A percentile compares a stretch with the other conserved stretches of the same genome.
These are phyloP conservation scores for Postia placenta DNA, from an alignment of 768 basidiomycete species.

Conservation along the genomic window DNA sequence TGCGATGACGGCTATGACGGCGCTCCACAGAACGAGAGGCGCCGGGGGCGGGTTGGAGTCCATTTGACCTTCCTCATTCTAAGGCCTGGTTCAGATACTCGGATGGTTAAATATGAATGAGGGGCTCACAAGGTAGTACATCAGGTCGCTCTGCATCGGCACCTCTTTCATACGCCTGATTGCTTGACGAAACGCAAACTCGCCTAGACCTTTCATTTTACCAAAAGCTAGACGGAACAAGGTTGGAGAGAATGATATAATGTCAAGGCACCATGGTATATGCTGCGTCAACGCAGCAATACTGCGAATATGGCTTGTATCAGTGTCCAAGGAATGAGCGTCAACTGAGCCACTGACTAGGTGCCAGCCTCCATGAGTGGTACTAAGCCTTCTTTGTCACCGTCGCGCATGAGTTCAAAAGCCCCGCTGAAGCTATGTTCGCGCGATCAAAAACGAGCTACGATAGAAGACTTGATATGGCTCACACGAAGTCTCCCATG, in stretches of 20 bases:
- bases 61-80: conserved; percentile 13
- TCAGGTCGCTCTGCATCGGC: conserved; percentile 24
- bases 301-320: background rate
- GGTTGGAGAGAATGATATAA: conserved; percentile 14
- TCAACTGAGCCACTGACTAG: background rate
- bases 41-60: conserved; percentile 10
- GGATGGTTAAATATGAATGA: background rate
- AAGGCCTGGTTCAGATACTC: background rate
- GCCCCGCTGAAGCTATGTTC: conserved; percentile 33
- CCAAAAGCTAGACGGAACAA: conserved; percentile 8
- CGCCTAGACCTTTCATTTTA: conserved; percentile 15
- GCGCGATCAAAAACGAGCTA: background rate
- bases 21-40: conserved; percentile 29
- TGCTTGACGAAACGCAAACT: conserved; percentile 11
- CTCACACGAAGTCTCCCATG: conserved; percentile 27
- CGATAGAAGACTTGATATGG: background rate
- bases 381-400: conserved; percentile 12
- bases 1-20: conserved; percentile 33
- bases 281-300: conserved; percentile 6
- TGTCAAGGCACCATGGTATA: conserved; percentile 20
- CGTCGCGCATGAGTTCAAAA: conserved; percentile 33
- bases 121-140: conserved; percentile 36
- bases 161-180: conserved; percentile 15
- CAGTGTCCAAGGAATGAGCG: background rate
- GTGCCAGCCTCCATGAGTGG: conserved; percentile 4